Conservation (phyloP, 139 green algal species). For the Yamagishiella unicocca region DNA sequence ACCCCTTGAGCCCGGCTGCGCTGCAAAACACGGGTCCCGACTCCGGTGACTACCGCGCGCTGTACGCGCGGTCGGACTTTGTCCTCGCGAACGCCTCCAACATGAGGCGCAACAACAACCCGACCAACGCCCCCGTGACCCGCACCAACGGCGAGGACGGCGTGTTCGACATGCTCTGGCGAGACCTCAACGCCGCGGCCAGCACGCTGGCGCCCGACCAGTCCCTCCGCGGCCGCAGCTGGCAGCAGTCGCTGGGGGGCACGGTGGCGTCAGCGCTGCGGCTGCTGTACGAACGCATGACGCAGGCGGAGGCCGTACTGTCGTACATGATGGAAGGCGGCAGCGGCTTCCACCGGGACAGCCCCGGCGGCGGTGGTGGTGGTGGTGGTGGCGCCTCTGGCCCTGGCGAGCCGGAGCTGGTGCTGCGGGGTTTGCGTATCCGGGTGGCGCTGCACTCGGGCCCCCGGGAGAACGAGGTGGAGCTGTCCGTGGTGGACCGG, state of each 20-base stretch:
- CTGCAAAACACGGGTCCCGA: not conserved
- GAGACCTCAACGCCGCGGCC: conserved; percentile 20
- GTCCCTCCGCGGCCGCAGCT: not conserved
- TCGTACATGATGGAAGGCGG: conserved; percentile 6
- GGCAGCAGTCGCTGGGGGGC: not conserved
- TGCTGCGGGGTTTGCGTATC: conserved; percentile 11
- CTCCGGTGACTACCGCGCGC: not conserved
- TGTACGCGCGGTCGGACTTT: not conserved
- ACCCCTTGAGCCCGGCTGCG: too few relatives aligned
- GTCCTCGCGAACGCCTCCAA: not conserved
- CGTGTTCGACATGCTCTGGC: conserved; percentile 18
- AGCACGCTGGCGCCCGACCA: not conserved
- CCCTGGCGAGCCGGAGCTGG: not conserved
- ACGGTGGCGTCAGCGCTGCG: conserved; percentile 16
- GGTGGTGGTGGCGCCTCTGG: not conserved
- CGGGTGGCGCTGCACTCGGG: conserved; percentile 5
- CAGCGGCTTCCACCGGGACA: not conserved
- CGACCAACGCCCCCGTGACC: not conserved
- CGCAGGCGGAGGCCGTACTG: not conserved
- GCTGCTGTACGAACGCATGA: conserved; percentile 12
- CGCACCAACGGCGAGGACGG: not conserved
- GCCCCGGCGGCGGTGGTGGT: not conserved
- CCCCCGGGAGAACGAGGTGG: conserved; percentile 7
- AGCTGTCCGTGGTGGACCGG: not conserved
- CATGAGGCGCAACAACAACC: not conserved